Evolutionary conservation across 2,329 filamentous ascomycete species (phyloP), one percentile per base, ranked within the genome.

Genomic region (Ophiocordyceps robertsii): DNA sequence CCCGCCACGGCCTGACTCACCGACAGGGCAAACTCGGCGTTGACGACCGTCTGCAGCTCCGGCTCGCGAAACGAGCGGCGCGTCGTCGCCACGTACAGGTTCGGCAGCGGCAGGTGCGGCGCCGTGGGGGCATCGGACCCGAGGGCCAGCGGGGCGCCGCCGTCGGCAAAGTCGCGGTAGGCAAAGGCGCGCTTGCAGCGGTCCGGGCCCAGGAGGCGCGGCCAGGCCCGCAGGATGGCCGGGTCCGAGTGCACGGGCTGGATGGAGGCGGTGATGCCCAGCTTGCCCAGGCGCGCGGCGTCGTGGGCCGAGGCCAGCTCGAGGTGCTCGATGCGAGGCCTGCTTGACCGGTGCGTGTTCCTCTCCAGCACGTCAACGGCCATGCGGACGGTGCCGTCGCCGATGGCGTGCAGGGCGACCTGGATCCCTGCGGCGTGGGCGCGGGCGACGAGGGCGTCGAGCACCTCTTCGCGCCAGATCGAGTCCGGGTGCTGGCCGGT

Each of bases 291-390:
- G 1, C 77, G 62, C 2, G 53, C 61, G 1, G 74, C 77, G 49
- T 82, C 78, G 43, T 65, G 62, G 0, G 65, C 63, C 0, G 66
- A 67, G 0, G 76, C 65, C 29, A 82, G 64, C 54, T 82, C 78
- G 4, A 82, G 61, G 52, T 82, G 78, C 57, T 82, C 78, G 48
- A 82, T 76, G 14, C 78, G 68, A 40, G 79, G 78, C 3, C 78
- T 67, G 8, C 68, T 66, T 1, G 62, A 64, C 0, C 67, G 63
- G 46, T 58, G 60, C 0, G 59, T 64, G 40, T 59, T 62, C 45
- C 51, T 57, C 17, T 59, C 70, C 14, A 82, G 63, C 0, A 67
- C 67, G 48, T 81, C 70, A 44, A 82, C 67, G 8, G 75, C 76
- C 47, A 71, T 72, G 33, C 59, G 63, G 27, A 80, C 64, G 1